Evolutionary conservation across 1,284 basidiomycete species (phyloP).

Genomic region (Amylostereum areolatum): DNA sequence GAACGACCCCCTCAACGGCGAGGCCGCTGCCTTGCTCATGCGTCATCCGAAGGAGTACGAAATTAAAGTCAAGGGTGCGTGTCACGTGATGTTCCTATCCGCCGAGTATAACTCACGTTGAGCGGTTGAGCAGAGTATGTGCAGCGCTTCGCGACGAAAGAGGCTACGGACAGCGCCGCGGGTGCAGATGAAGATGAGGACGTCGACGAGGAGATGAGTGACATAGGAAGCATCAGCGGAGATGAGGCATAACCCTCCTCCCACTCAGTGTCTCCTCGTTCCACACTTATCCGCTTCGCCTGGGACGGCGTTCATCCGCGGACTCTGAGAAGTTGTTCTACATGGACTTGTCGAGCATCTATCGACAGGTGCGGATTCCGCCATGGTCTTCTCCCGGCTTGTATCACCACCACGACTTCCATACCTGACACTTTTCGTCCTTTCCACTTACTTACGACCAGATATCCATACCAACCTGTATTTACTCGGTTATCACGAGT

Average conservation of each 20-base stretch:
- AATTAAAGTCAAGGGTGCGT: slow-evolving; percentile 81
- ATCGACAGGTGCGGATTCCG: no score
- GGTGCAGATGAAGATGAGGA: slow-evolving; percentile 58
- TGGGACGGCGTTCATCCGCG: no score
- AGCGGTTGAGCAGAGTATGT: slow-evolving; percentile 63
- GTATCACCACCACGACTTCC: no score
- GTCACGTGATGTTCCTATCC: not conserved
- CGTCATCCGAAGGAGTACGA: slow-evolving; percentile 95
- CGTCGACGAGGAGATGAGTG: slow-evolving; percentile 87
- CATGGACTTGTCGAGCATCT: no score
- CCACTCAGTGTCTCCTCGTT: not conserved
- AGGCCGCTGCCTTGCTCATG: slow-evolving; percentile 95
- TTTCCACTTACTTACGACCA: no score
- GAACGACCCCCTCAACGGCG: slow-evolving; percentile 95
- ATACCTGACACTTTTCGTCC: no score
- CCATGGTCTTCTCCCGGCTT: no score
- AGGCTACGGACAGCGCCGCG: slow-evolving; percentile 64
- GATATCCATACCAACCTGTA: slow-evolving; percentile 6
- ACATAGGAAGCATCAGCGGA: slow-evolving; percentile 84
- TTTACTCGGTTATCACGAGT: not conserved
- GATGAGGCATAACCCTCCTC: slow-evolving; percentile 36
- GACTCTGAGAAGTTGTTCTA: no score
- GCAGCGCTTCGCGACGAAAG: slow-evolving; percentile 78
- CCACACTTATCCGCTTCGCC: no score
- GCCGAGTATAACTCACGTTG: not conserved